These are phyloP conservation scores for Protea cynaroides DNA, from an alignment of 164 flowering plant genomes.

Conservation along the genomic window DNA sequence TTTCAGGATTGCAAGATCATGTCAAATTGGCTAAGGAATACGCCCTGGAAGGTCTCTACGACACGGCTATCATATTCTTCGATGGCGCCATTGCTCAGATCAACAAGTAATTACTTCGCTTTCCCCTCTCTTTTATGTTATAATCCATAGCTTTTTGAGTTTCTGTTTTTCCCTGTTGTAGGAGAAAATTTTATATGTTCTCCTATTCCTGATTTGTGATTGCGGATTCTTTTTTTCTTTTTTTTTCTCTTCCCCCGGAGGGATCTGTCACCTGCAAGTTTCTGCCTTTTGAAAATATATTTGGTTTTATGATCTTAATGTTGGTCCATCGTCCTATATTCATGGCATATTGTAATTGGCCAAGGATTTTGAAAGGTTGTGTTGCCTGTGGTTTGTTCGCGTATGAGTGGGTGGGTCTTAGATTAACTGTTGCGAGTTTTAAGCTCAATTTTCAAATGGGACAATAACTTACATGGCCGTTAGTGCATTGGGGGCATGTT, in stretches of 20 bases:
- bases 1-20: constrained; percentile 83
- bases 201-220: background rate
- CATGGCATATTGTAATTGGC: background rate
- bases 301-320: background rate
- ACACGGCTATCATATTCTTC: constrained; percentile 92
- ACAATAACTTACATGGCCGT: background rate
- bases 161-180: background rate
- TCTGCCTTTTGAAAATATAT: background rate
- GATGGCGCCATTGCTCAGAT: constrained; percentile 99
- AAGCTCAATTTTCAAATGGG: background rate
- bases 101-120: constrained; percentile 61
- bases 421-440: background rate
- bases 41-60: constrained; percentile 88
- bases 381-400: too few species aligned
- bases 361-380: too few species aligned
- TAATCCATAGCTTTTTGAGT: background rate
- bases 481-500: background rate
- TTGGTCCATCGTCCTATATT: background rate
- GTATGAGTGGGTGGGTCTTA: background rate
- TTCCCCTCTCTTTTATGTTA: background rate
- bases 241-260: too few species aligned
- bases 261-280: too few species aligned
- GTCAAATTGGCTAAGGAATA: constrained; percentile 90
- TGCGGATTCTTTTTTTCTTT: background rate
- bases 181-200: background rate